These are phyloP conservation scores for Gnomoniopsis sp. DNA, from an alignment of 2,329 filamentous ascomycete genomes.

Conservation along the genomic window DNA sequence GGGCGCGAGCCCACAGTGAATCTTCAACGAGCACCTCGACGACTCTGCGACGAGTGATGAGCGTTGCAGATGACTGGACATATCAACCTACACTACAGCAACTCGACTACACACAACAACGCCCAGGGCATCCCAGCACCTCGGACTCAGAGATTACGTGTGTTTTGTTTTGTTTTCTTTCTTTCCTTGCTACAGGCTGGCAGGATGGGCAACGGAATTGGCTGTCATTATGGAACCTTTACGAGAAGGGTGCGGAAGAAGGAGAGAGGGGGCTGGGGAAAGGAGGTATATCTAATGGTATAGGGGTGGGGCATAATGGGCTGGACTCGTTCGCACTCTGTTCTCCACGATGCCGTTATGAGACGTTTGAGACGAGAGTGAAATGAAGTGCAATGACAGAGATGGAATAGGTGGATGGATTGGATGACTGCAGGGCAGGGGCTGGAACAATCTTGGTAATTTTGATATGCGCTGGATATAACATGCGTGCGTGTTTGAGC, in stretches of 20 bases:
- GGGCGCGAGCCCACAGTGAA: slow-evolving; percentile 1
- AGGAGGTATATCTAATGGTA: background rate
- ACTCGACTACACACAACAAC: background rate
- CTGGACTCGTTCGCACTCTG: slow-evolving; percentile 11
- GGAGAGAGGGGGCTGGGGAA: background rate
- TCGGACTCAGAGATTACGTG: background rate
- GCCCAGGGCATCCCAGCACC: background rate
- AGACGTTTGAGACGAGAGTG: background rate
- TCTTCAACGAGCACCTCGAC: background rate
- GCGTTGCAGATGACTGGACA: background rate
- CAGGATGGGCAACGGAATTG: background rate
- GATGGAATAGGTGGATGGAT: slow-evolving; percentile 3
- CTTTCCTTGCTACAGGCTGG: slow-evolving; percentile 14
- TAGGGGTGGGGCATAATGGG: slow-evolving; percentile 8
- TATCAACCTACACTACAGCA: background rate
- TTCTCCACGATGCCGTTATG: background rate
- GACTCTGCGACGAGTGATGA: background rate
- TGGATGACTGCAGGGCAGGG: background rate
- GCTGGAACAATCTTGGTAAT: slow-evolving; percentile 1
- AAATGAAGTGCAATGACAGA: background rate
- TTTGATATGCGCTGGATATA: background rate
- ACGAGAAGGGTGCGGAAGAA: too few relatives aligned
- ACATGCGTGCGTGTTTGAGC: slow-evolving; percentile 1
- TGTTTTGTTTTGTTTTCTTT: background rate
- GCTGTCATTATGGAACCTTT: background rate